These are phyloP conservation scores for Combretum micranthum DNA, from an alignment of 345 rosid species.

Conservation along the genomic window DNA sequence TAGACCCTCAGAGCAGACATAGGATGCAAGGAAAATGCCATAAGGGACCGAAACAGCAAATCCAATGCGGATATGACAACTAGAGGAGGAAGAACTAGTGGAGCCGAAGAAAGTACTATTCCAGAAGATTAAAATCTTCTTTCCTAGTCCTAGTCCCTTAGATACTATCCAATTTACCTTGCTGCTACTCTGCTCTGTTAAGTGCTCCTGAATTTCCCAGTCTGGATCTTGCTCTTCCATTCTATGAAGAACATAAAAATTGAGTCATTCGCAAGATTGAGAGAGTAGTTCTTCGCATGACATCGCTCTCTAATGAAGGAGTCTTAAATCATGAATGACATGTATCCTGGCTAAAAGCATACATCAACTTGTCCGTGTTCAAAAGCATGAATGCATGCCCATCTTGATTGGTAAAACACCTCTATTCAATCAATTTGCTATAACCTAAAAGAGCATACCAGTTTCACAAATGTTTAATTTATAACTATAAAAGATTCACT, in stretches of 20 bases:
- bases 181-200: conserved; percentile 17
- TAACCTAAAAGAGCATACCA: too few species aligned
- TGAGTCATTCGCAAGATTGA: too few species aligned
- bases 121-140: conserved; percentile 48
- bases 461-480: too few species aligned
- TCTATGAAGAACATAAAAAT: conserved; percentile 4
- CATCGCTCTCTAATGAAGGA: too few species aligned
- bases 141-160: conserved; percentile 42
- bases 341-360: background rate
- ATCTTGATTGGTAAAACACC: too few species aligned
- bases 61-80: conserved; percentile 49
- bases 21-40: conserved; percentile 51
- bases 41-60: conserved; percentile 54
- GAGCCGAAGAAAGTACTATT: conserved; percentile 44
- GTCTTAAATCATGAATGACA: background rate
- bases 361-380: too few species aligned
- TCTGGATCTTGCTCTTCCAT: conserved; percentile 28
- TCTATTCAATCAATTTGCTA: too few species aligned
- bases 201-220: conserved; percentile 23
- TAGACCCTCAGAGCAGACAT: conserved; percentile 63
- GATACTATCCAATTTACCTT: conserved; percentile 41
- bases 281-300: too few species aligned
- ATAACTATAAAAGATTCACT: too few species aligned
- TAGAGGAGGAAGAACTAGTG: conserved; percentile 63
- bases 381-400: too few species aligned